phyloP scores from a whole-genome alignment of 257 asterid genomes.

The Knoxia roxburghii region DNA sequence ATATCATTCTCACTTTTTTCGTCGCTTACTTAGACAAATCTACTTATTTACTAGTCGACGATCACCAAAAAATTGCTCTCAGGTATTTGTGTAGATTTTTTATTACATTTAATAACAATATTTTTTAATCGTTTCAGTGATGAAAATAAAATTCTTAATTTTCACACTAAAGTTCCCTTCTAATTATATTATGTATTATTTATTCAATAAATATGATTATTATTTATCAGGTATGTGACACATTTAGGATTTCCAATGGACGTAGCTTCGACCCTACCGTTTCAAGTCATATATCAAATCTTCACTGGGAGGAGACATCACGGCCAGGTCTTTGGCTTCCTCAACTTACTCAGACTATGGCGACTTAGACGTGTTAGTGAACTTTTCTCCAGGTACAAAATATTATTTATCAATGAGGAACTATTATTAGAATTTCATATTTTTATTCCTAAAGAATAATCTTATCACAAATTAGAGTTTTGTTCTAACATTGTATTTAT shows the following conservation, averaged over 20 bases:
- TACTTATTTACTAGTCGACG: constrained; percentile 66
- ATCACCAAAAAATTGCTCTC: constrained; percentile 61
- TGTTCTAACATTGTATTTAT: too few relatives aligned
- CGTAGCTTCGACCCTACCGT: constrained; percentile 84
- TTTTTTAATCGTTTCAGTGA: too few relatives aligned
- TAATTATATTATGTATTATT: too few relatives aligned
- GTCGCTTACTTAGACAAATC: constrained; percentile 78
- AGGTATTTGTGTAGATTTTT: constrained; percentile 27
- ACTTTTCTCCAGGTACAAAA: constrained; percentile 60
- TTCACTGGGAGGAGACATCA: constrained; percentile 38
- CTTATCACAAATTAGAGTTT: too few relatives aligned
- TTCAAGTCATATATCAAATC: constrained; percentile 48
- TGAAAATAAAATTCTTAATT: too few relatives aligned
- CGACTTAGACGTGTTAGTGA: constrained; percentile 85
- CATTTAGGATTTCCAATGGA: constrained; percentile 80
- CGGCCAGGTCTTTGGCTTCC: constrained; percentile 63
- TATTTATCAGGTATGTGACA: constrained; percentile 41
- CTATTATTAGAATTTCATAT: too few relatives aligned
- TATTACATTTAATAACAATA: not conserved
- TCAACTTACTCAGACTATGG: constrained; percentile 93
- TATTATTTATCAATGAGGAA: not conserved
- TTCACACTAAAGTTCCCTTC: too few relatives aligned
- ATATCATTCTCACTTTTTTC: constrained; percentile 77
- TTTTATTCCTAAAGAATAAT: too few relatives aligned
- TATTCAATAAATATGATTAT: not conserved